Percentiles rank a stretch among this genome's conserved stretches.
Conservation (phyloP, 805 yeast species). For the Zygoascus tannicola region DNA sequence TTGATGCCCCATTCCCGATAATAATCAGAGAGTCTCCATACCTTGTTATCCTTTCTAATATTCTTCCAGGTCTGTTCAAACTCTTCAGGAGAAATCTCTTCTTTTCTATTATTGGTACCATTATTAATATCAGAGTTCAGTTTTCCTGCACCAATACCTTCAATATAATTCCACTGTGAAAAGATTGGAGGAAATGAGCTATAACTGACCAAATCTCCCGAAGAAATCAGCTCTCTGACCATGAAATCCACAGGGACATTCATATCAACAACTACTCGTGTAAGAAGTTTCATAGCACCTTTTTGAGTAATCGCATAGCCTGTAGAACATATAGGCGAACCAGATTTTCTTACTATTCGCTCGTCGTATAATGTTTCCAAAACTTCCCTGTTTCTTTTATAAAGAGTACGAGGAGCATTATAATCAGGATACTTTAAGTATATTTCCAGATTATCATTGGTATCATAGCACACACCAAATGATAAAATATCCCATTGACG, state of each 20-base stretch:
- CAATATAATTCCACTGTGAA: constrained; percentile 11
- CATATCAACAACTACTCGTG: constrained; percentile 7
- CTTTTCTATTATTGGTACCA: neutral
- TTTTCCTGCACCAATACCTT: constrained; percentile 8
- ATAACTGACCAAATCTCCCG: constrained; percentile 5
- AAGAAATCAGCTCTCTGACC: constrained; percentile 3
- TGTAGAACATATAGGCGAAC: constrained; percentile 8
- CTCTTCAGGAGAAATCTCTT: neutral
- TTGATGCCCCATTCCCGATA: neutral
- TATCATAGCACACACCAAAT: constrained; percentile 7
- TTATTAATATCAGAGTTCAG: constrained; percentile 1
- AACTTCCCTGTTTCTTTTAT: constrained; percentile 1
- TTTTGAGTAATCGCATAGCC: constrained; percentile 10
- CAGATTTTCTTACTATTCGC: constrained; percentile 6
- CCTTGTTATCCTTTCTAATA: constrained; percentile 6
- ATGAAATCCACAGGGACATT: constrained; percentile 9
- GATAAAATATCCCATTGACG: constrained; percentile 11
- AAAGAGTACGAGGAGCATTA: constrained; percentile 3
- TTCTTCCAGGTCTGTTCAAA: constrained; percentile 6
- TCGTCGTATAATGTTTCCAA: neutral
- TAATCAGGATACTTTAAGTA: constrained; percentile 2
- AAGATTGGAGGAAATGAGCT: constrained; percentile 7
- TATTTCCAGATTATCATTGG: neutral
- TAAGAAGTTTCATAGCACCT: constrained; percentile 12
- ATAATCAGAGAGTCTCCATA: constrained; percentile 6